These are phyloP conservation scores for Cryphonectria parasitica DNA, from an alignment of 2,329 filamentous ascomycete genomes.

Conservation along the genomic window DNA sequence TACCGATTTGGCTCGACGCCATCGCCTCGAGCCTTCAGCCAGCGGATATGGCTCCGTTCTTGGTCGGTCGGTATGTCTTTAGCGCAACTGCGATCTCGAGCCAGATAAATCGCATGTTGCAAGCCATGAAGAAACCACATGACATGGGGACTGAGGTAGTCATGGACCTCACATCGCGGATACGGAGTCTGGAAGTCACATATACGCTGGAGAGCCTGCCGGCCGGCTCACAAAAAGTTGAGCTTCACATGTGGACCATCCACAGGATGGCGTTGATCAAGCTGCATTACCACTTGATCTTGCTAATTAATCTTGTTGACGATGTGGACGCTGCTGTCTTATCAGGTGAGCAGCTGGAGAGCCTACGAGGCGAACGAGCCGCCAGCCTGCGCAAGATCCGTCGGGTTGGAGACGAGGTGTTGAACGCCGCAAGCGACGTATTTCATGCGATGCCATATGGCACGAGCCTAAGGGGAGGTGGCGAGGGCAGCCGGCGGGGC, in stretches of 20 bases:
- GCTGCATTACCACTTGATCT: conserved; percentile 1
- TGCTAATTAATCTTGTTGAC: conserved; percentile 1
- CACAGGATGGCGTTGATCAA: not conserved
- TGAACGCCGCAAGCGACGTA: not conserved
- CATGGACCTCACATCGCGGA: not conserved
- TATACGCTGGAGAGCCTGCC: not conserved
- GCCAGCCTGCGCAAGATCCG: not conserved
- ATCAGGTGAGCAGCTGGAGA: not conserved
- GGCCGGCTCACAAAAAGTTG: not conserved
- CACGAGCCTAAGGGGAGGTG: not conserved
- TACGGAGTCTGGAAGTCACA: not conserved
- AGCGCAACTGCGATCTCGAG: not conserved
- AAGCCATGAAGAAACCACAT: not conserved
- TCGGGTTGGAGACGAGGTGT: conserved; percentile 3
- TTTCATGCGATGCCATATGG: conserved; percentile 6
- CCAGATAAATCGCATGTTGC: not conserved
- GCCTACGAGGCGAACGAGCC: not conserved
- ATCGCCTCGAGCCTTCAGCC: conserved; percentile 6
- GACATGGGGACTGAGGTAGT: not conserved
- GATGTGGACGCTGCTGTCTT: not conserved
- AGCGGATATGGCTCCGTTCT: not conserved
- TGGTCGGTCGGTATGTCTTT: conserved; percentile 1
- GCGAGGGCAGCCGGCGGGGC: not conserved
- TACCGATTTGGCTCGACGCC: conserved; percentile 1
- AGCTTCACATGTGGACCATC: not conserved